Evolutionary conservation across 176 grass and related monocot species (phyloP).

Genomic region (Carex scoparia): DNA sequence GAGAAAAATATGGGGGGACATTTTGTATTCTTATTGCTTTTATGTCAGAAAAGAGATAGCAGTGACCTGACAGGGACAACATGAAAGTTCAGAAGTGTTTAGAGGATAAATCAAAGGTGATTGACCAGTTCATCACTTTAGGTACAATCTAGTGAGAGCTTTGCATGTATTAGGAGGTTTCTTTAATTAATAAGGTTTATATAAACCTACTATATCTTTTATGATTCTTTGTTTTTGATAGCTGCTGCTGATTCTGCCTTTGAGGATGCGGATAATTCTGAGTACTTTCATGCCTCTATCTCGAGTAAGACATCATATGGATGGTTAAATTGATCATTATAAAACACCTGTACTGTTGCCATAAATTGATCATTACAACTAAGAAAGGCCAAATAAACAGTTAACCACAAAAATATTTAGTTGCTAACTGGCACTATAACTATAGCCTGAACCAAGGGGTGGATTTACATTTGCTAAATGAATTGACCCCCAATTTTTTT

Average conservation of each 20-base stretch:
- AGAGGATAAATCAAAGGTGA: background rate
- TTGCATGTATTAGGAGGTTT: background rate
- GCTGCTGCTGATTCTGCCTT: slow-evolving; percentile 96
- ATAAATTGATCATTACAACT: background rate
- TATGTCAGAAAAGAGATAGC: background rate
- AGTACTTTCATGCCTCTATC: slow-evolving; percentile 98
- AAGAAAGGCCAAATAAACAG: background rate
- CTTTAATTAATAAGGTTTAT: background rate
- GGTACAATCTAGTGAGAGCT: background rate
- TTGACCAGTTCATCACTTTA: background rate
- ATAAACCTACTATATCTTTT: background rate
- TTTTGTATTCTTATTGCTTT: background rate
- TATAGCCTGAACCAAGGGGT: background rate
- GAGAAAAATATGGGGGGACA: background rate
- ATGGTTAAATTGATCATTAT: background rate
- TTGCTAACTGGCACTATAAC: background rate
- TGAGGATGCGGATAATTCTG: slow-evolving; percentile 69
- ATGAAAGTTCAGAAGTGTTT: background rate
- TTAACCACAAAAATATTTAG: background rate
- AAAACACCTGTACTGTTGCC: background rate
- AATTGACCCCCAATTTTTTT: too few species aligned
- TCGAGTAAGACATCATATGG: slow-evolving; percentile 60
- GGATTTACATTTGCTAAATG: too few species aligned
- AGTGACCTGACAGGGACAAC: background rate
- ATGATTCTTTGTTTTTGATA: slow-evolving; percentile 42